A percentile compares a stretch with the other conserved stretches of the same genome.
phyloP scores from a whole-genome alignment of 345 rosid species.

The Moricandia arvensis region DNA sequence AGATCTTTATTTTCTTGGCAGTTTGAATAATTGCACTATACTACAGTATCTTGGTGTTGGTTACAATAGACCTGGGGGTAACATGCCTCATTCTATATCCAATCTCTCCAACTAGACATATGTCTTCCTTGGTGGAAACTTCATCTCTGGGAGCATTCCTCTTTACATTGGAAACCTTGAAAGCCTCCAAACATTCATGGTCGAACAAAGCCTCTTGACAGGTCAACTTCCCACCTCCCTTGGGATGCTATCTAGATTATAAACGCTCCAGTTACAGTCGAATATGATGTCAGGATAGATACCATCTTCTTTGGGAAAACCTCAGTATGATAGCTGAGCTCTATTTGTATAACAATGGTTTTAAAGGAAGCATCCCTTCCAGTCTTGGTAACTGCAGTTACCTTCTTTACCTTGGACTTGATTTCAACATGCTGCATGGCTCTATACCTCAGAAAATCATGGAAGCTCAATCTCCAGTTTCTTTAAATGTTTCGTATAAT shows the following conservation, averaged over 20 bases:
- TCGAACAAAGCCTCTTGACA: not conserved
- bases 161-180: not conserved
- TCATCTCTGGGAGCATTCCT: not conserved
- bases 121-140: not conserved
- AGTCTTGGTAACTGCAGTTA: not conserved
- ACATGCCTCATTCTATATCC: not conserved
- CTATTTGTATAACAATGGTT: not conserved
- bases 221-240: not conserved
- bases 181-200: not conserved
- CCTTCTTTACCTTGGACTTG: not conserved
- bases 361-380: not conserved
- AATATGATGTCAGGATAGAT: not conserved
- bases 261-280: not conserved
- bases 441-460: not conserved
- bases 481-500: not conserved
- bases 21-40: not conserved
- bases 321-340: not conserved
- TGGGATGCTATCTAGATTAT: not conserved
- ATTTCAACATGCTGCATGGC: not conserved
- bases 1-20: not conserved
- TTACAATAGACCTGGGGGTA: not conserved
- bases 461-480: not conserved
- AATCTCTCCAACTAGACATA: not conserved
- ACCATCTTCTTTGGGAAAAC: not conserved
- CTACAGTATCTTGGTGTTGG: not conserved